Conservation (phyloP, 1,139 yeast species). For the Arxiozyma slooffiae region DNA sequence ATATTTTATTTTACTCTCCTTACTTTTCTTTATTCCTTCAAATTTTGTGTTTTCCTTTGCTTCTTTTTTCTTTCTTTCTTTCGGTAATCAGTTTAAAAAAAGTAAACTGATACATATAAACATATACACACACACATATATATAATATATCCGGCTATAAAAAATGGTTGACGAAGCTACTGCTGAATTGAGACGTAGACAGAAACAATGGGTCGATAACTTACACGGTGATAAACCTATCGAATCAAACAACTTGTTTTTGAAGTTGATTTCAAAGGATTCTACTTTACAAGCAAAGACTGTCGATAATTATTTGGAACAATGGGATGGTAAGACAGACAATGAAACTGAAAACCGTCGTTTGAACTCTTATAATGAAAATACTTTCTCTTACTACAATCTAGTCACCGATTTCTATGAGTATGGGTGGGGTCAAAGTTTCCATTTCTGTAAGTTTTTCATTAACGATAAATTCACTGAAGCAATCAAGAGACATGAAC, state of each 20-base stretch:
- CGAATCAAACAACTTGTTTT: conserved; percentile 51
- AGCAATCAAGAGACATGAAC: conserved; percentile 97
- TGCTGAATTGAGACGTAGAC: conserved; percentile 33
- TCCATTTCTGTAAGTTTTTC: conserved; percentile 93
- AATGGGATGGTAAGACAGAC: conserved; percentile 88
- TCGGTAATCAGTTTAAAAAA: too few relatives aligned
- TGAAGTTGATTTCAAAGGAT: conserved; percentile 71
- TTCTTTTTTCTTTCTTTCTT: too few relatives aligned
- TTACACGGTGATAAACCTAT: conserved; percentile 70
- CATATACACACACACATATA: neutral
- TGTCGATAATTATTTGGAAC: conserved; percentile 82
- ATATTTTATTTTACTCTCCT: too few relatives aligned
- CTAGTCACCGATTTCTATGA: conserved; percentile 94
- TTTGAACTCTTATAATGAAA: conserved; percentile 72
- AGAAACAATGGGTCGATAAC: conserved; percentile 63
- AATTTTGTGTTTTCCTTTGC: too few relatives aligned
- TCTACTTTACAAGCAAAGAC: conserved; percentile 74
- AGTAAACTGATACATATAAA: too few relatives aligned
- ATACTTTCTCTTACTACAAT: conserved; percentile 93
- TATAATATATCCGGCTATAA: too few relatives aligned
- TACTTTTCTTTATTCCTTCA: too few relatives aligned
- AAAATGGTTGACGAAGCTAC: conserved; percentile 1
- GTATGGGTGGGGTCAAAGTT: conserved; percentile 99
- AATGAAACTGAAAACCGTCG: conserved; percentile 64
- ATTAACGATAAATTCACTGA: conserved; percentile 89